Evolutionary conservation across 495 filamentous ascomycete species (phyloP), one percentile per base, ranked within the genome.

Genomic region (Neurospora sp.): DNA sequence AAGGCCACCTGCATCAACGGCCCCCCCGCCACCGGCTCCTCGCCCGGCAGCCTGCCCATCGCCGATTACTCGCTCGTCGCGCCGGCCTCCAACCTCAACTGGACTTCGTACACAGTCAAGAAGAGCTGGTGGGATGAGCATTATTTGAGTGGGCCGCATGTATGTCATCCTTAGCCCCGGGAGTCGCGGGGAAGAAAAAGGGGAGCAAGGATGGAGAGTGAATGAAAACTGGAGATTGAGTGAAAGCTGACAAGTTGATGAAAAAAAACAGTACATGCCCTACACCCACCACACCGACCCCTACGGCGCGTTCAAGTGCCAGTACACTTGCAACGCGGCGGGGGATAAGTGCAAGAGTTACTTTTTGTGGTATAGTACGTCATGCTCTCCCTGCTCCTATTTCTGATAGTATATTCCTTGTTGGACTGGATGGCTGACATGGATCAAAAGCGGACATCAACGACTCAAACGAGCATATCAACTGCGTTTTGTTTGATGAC

Each of bases 221-320:
- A 53, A 12, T 31, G 27, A 31, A 31, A 31, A 31, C 27, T 31
- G 27, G 27, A 2, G 27, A 31, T 31, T 31, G 3, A 35, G 3
- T 35, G 31, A 35, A 35, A 2, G 4, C 31, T 35, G 31, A 35
- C 31, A 35, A 3, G 2, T 31, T 31, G 31, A 35, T 3, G 3
- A 35, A 3, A 5, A 35, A 40, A 7, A 9, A 35, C 20, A 79
- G 78, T 71, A 74, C 72, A 77, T 79, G 70, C 70, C 69, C 18
- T 72, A 41, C 48, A 71, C 41, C 27, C 73, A 75, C 53, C 20
- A 42, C 12, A 73, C 41, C 22, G 76, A 77, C 3, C 77, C 74
- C 1, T 80, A 77, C 37, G 80, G 74, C 22, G 76, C 79, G 2
- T 82, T 77, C 71, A 80, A 80, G 73, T 83, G 81, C 72, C 80